A percentile compares a stretch with the other conserved stretches of the same genome.
Evolutionary conservation across 176 grass and related monocot genomes (phyloP).

Genomic region (Triticum urartu): DNA sequence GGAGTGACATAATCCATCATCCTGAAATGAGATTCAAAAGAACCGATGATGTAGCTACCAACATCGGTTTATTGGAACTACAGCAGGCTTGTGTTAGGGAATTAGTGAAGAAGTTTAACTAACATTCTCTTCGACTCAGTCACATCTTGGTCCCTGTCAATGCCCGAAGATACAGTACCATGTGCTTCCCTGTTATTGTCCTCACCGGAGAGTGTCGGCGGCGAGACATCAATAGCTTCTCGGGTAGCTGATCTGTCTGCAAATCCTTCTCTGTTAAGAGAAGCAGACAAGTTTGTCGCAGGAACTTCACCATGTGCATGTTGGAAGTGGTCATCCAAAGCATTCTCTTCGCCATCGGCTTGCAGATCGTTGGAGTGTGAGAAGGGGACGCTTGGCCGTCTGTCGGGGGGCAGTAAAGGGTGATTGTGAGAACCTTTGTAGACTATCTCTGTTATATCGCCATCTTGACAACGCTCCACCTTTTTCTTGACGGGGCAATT

Average conservation of each 20-base stretch:
- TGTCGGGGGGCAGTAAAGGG: constrained; percentile 44
- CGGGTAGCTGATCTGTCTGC: constrained; percentile 19
- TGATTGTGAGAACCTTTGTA: constrained; percentile 80
- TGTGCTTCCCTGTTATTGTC: constrained; percentile 42
- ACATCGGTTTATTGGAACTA: too few species aligned
- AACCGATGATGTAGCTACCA: background rate
- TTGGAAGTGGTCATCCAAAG: constrained; percentile 27
- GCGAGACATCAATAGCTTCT: constrained; percentile 48
- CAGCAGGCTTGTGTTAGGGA: background rate
- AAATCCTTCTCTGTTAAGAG: constrained; percentile 29
- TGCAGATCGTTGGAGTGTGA: constrained; percentile 18
- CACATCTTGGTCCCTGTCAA: constrained; percentile 34
- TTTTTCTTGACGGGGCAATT: constrained; percentile 79
- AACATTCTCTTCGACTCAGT: constrained; percentile 79
- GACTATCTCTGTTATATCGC: constrained; percentile 77
- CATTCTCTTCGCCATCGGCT: constrained; percentile 34
- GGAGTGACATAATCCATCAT: constrained; percentile 47
- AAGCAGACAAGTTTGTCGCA: constrained; percentile 35
- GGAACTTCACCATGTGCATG: constrained; percentile 40
- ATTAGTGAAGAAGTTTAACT: constrained; percentile 25
- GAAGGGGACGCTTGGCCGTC: constrained; percentile 1
- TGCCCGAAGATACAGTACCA: constrained; percentile 14
- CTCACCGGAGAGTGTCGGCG: constrained; percentile 58
- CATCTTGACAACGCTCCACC: constrained; percentile 69
- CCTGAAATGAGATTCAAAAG: constrained; percentile 37